Evolutionary conservation across 331 rosid genomes (phyloP).

Genomic region (Malus hybrid): DNA sequence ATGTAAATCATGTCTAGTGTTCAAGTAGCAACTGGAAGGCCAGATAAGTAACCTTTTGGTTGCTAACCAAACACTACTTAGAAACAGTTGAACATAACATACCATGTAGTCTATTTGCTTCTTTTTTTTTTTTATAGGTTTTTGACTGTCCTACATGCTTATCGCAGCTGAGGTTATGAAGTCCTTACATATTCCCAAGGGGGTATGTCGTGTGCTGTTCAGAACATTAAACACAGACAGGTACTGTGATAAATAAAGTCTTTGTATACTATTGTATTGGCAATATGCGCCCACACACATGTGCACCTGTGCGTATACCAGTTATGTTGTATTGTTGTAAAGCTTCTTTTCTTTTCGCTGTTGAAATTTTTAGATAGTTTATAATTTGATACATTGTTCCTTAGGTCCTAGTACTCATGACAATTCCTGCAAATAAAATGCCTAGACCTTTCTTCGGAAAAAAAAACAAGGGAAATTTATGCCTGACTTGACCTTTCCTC

Average conservation of each 20-base stretch:
- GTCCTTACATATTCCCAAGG: conserved; percentile 68
- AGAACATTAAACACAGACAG: conserved; percentile 78
- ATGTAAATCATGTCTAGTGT: neutral
- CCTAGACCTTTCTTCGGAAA: neutral
- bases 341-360: neutral
- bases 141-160: neutral
- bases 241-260: conserved; percentile 22
- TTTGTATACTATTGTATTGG: neutral
- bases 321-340: neutral
- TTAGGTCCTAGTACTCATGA: neutral
- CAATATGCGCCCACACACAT: neutral
- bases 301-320: neutral
- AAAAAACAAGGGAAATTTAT: neutral
- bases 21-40: neutral
- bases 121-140: neutral
- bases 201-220: conserved; percentile 63
- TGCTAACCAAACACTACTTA: neutral
- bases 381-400: neutral
- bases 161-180: conserved; percentile 80
- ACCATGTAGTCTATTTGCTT: neutral
- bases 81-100: neutral
- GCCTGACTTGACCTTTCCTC: neutral
- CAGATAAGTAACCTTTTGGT: neutral
- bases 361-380: neutral
- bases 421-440: neutral